Evolutionary conservation across 2,329 filamentous ascomycete species (phyloP), one percentile per base, ranked within the genome.

Genomic region (Cladosporium sp.): DNA sequence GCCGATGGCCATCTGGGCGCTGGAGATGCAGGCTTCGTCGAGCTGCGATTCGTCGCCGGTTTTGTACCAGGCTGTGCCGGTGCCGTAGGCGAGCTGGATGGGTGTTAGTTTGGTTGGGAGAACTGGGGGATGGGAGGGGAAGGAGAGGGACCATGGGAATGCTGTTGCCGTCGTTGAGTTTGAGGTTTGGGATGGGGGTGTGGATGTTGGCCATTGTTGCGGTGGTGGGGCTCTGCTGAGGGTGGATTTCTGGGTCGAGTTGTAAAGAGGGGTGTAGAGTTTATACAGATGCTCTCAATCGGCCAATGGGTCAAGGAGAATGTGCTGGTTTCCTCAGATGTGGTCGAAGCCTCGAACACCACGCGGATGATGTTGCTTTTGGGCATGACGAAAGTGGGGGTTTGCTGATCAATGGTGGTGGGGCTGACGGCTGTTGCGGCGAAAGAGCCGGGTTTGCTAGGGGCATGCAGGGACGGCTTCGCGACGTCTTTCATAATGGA

Each of bases 141-240:
- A 6, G 35, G 35, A 4, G n/a, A 41, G 22, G 40, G 70, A 85
- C 82, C 75, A 86, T 77, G 9, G 87, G 87, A 49, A 91, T 87
- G 54, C 81, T 78, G 56, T 81, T 80, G 56, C 85, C 86, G 72
- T 91, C 85, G 60, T 87, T 88, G 53, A 91, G 75, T 71, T 85
- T 87, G 51, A 89, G 68, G 51, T 69, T 73, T 1, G 83, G 83
- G 37, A 79, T 85, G 1, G 71, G 71, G 4, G 69, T 65, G 54
- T 71, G 56, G 28, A 74, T 68, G 16, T 72, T 66, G n/a, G 52
- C 44, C 52, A 53, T 53, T n/a, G 18, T 51, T 16, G n/a, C 5
- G 18, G 22, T 22, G 31, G 22, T 28, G 22, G 22, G 22, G 7
- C 4, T 28, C 22, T 28, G 22, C 22, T 28, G 22, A 5, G 22